These are phyloP conservation scores for Thermochaetoides thermophila DNA, from an alignment of 495 filamentous ascomycete genomes.

Conservation along the genomic window DNA sequence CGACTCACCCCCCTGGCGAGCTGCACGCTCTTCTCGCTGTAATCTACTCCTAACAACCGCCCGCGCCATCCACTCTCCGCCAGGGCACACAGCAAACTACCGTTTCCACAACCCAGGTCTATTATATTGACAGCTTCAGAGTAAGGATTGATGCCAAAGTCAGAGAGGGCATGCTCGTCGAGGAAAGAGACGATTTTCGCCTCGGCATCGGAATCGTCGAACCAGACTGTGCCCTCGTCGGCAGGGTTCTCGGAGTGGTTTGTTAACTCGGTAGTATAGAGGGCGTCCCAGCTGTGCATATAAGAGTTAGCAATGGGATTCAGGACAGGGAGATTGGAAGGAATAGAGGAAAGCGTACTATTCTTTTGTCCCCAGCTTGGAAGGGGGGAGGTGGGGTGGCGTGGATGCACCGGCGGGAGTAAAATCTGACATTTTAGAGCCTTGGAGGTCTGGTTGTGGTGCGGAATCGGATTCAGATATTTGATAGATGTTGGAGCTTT, in stretches of 20 bases:
- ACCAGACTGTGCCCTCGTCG: constrained; percentile 62
- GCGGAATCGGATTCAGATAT: too few species aligned
- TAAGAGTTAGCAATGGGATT: background rate
- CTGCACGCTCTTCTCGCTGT: constrained; percentile 55
- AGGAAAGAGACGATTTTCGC: constrained; percentile 45
- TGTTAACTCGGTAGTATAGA: constrained; percentile 44
- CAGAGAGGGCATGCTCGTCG: constrained; percentile 19
- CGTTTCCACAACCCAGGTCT: constrained; percentile 80
- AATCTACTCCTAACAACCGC: constrained; percentile 73
- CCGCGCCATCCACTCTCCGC: constrained; percentile 43
- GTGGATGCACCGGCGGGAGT: too few species aligned
- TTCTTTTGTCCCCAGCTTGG: constrained; percentile 51
- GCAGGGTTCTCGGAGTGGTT: constrained; percentile 46
- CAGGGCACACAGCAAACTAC: constrained; percentile 68
- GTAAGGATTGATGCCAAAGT: background rate
- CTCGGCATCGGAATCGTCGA: constrained; percentile 57
- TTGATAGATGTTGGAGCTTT: too few species aligned
- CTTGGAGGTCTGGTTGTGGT: too few species aligned
- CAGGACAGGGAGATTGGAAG: background rate
- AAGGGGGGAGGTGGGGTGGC: constrained; percentile 42
- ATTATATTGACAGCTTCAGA: constrained; percentile 35
- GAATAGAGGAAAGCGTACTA: constrained; percentile 35
- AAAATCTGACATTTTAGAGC: too few species aligned
- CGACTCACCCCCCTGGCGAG: constrained; percentile 42
- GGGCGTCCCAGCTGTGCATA: constrained; percentile 46